Evolutionary conservation across 176 grass and related monocot species (phyloP).

Genomic region (bread wheat (Triticum aestivum)): IWGSC_CS_RefSeq_v2.1 NC_057808.1:434050737-434051236

Average conservation of each 20-base stretch:
- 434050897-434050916: neutral
- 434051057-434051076: neutral
- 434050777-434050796: neutral
- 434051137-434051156: neutral
- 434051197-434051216: neutral
- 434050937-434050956: neutral
- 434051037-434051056: neutral
- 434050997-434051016: neutral
- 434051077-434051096: neutral
- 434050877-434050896: neutral
- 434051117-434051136: neutral
- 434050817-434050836: neutral
- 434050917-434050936: neutral
- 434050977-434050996: neutral
- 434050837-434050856: neutral
- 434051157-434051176: neutral
- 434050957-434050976: neutral
- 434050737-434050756: slow-evolving; percentile 7
- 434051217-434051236: neutral
- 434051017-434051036: neutral
- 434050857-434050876: neutral
- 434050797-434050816: neutral
- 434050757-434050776: neutral
- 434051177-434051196: neutral
- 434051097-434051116: neutral